Evolutionary conservation across 1,284 basidiomycete genomes (phyloP).

Genomic region (Moesziomyces globuligerus): DNA sequence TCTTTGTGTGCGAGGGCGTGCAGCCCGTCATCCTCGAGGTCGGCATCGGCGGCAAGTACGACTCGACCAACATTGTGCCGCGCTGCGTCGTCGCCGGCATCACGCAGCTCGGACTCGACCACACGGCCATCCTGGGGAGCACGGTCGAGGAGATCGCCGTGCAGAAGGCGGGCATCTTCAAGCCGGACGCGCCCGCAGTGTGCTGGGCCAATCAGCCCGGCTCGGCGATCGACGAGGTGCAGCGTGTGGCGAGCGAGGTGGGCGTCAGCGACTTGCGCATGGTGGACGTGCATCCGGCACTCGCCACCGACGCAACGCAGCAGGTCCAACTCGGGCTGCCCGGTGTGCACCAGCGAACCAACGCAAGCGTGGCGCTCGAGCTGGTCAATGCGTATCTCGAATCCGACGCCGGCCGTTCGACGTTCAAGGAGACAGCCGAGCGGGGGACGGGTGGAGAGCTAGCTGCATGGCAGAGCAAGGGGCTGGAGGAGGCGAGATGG

Average conservation of each 20-base stretch:
- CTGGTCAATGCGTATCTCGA: constrained; percentile 79
- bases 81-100: constrained; percentile 88
- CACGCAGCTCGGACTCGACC: constrained; percentile 90
- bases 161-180: constrained; percentile 98
- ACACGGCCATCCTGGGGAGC: constrained; percentile 88
- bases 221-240: constrained; percentile 77
- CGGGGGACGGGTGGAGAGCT: constrained; percentile 1
- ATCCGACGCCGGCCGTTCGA: constrained; percentile 62
- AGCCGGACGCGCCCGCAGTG: constrained; percentile 85
- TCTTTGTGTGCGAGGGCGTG: constrained; percentile 81
- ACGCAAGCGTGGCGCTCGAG: constrained; percentile 86
- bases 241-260: constrained; percentile 76
- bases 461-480: constrained; percentile 71
- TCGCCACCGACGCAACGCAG: constrained; percentile 7
- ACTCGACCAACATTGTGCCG: constrained; percentile 96
- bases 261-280: constrained; percentile 38
- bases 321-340: constrained; percentile 75
- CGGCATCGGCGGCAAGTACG: constrained; percentile 92
- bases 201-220: constrained; percentile 83
- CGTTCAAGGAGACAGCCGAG: constrained; percentile 28
- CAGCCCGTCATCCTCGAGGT: constrained; percentile 95
- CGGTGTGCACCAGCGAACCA: constrained; percentile 88
- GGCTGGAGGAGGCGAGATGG: constrained; percentile 81
- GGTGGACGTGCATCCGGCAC: constrained; percentile 40
- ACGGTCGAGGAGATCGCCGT: constrained; percentile 89